These are phyloP conservation scores for Mortierella sp. DNA, from an alignment of 371 early-diverging fungal genomes.

Conservation along the genomic window DNA sequence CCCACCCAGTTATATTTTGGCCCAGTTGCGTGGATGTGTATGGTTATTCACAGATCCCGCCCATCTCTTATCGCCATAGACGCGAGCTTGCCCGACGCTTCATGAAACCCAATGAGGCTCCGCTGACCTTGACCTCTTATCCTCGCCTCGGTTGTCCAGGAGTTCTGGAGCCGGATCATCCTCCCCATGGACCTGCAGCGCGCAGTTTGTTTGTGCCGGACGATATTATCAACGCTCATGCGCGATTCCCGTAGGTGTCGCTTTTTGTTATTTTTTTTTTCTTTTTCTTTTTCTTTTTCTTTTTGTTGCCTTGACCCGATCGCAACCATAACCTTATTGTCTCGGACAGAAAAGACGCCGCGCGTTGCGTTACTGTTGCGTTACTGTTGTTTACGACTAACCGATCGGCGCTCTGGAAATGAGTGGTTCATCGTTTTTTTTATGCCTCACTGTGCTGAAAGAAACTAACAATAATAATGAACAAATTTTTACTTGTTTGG, in stretches of 20 bases:
- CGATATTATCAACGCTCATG: conserved; percentile 94
- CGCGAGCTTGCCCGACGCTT: conserved; percentile 74
- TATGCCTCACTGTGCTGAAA: too few species aligned
- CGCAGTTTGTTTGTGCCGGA: conserved; percentile 94
- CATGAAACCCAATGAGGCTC: conserved; percentile 78
- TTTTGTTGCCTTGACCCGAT: too few species aligned
- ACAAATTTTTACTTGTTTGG: conserved; percentile 10
- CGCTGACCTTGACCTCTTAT: conserved; percentile 87
- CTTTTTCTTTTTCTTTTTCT: too few species aligned
- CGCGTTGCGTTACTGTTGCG: too few species aligned
- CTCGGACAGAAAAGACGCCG: too few species aligned
- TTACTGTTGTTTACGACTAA: too few species aligned
- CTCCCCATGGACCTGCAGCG: conserved; percentile 73
- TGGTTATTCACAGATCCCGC: not conserved
- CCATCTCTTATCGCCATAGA: conserved; percentile 52
- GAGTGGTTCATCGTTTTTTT: too few species aligned
- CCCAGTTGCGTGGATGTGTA: not conserved
- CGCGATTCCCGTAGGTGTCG: conserved; percentile 89
- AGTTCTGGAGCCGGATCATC: conserved; percentile 78
- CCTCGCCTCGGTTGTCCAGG: conserved; percentile 88
- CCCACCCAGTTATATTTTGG: not conserved
- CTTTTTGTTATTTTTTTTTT: conserved; percentile 4
- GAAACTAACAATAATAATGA: too few species aligned
- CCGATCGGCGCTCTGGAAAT: too few species aligned
- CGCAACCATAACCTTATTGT: too few species aligned